Base-by-base conservation (phyloP, 2,329 filamentous ascomycete genomes). In the Trichothecium roseum region DNA sequence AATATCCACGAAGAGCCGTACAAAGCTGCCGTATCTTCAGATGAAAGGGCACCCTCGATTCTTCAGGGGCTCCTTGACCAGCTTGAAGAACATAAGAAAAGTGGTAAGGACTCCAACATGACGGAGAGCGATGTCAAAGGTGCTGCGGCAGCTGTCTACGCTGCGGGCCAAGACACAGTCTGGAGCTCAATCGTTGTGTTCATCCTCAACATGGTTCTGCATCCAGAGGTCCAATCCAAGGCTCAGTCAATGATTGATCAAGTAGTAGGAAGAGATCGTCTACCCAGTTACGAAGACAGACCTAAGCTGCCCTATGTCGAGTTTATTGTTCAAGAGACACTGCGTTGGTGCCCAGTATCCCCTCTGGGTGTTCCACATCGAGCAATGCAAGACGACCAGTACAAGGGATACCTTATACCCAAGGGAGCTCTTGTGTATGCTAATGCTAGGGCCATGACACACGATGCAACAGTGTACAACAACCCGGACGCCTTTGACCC, bases 111-210 rank as follows among this genome's bases (percentile, higher is more conserved):
- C n/a, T n/a, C n/a, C n/a, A n/a, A n/a, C n/a, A n/a, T n/a, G n/a
- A n/a, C n/a, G n/a, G n/a, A n/a, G n/a, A 57, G 57, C 8, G 64
- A 69, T 35, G 62, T 71, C 44, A 66, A 69, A 44, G 66, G 66
- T 10, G 66, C 66, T 4, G 60, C 64, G 1, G 66, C 59, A 1
- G 60, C 65, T 8, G 58, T 70, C 9, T 69, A 58, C 43, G 61
- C 63, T 27, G 66, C 66, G 12, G 66, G 66, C 10, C 56, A 57
- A 28, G 59, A 69, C 41, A 65, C 63, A 20, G 68, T 62, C 4
- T 63, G 55, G 59, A 54, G 54, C 32, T 62, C 59, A 1, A 41
- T 64, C 28, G 45, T 63, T 5, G 53, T 61, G 5, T 60, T 70
- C 14, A 62, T 73, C 17, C 59, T 69, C 16, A 60, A 60, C 40